Evolutionary conservation across 306 rosid species (phyloP).

Genomic region (Cucurbita ficifolia): DNA sequence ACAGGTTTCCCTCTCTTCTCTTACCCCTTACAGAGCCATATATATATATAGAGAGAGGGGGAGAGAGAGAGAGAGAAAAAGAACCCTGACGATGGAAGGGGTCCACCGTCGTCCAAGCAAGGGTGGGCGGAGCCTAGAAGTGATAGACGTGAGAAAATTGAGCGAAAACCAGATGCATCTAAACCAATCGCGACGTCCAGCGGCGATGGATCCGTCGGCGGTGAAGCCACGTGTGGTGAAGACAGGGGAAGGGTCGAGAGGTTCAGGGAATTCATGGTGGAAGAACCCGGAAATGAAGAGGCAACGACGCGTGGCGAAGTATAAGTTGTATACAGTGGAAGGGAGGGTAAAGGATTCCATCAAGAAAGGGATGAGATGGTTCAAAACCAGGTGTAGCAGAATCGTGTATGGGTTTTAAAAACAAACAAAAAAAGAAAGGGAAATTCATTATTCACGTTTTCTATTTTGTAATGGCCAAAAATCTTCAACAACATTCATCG

Average conservation of each 20-base stretch:
- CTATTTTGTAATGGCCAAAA: not conserved
- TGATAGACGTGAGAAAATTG: not conserved
- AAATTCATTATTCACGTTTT: not conserved
- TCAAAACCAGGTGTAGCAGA: not conserved
- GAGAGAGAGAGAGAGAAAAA: not conserved
- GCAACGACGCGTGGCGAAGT: not conserved
- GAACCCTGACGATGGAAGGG: not conserved
- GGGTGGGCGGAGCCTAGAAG: not conserved
- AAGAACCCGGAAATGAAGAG: not conserved
- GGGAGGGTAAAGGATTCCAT: not conserved
- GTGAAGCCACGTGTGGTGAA: not conserved
- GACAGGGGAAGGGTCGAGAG: not conserved
- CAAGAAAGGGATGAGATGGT: not conserved
- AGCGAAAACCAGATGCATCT: not conserved
- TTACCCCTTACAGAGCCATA: not conserved
- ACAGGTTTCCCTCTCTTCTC: not conserved
- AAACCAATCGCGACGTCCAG: not conserved
- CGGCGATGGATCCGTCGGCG: not conserved
- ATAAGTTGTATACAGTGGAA: constrained; percentile 8
- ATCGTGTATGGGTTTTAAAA: not conserved
- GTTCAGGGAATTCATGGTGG: not conserved
- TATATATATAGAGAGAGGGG: no score
- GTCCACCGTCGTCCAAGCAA: not conserved
- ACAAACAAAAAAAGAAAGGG: no score
- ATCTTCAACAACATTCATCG: not conserved